phyloP scores from a whole-genome alignment of 2,329 filamentous ascomycete genomes.

The Fusarium avenaceum region DNA sequence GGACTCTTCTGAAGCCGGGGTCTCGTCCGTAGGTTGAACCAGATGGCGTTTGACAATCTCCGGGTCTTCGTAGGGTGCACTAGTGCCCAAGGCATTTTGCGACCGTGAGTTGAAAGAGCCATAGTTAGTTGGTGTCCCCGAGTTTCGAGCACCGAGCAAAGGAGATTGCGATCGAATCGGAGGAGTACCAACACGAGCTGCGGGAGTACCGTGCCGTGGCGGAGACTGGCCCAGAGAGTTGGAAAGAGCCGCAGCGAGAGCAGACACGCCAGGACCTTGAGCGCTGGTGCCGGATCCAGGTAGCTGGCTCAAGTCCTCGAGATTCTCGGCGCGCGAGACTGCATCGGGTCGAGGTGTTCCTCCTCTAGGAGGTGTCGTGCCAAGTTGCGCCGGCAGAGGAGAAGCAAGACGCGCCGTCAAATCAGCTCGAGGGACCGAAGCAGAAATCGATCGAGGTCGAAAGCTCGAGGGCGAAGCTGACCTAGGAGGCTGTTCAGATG shows the following conservation, averaged over 20 bases:
- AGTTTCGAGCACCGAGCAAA: constrained; percentile 55
- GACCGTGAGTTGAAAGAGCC: constrained; percentile 85
- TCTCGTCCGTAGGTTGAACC: constrained; percentile 74
- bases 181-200: constrained; percentile 70
- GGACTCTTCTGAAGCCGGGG: constrained; percentile 62
- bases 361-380: constrained; percentile 55
- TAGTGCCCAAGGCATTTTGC: constrained; percentile 60
- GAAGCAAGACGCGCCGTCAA: constrained; percentile 73
- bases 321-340: constrained; percentile 36
- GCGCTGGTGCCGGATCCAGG: constrained; percentile 73
- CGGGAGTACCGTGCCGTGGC: constrained; percentile 75
- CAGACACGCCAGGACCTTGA: constrained; percentile 85
- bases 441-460: constrained; percentile 61
- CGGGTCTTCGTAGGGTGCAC: constrained; percentile 83
- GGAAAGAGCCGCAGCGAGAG: constrained; percentile 87
- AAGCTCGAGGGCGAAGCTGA: constrained; percentile 64
- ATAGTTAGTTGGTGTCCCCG: constrained; percentile 77
- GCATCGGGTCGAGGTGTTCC: constrained; percentile 51
- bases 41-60: constrained; percentile 92
- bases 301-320: constrained; percentile 71
- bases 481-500: constrained; percentile 55
- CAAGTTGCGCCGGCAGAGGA: constrained; percentile 62
- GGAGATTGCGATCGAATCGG: constrained; percentile 57
- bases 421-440: constrained; percentile 69
- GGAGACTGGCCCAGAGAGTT: constrained; percentile 79